Evolutionary conservation across 2,329 filamentous ascomycete genomes (phyloP), one percentile per base, ranked within the genome.

Genomic region (Phoma sp.): DNA sequence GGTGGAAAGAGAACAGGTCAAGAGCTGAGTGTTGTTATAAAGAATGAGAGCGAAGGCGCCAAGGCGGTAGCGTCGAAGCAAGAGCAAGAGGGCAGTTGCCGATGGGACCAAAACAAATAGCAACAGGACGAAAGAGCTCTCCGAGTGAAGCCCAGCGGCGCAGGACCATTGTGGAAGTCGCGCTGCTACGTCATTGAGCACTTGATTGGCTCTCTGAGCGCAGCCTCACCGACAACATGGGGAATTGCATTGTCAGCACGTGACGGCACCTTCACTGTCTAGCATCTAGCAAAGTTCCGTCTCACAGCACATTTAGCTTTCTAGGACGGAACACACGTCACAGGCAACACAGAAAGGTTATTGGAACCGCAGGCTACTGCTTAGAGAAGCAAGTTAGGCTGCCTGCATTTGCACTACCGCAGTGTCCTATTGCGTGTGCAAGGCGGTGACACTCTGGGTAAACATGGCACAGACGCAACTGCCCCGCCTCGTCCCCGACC

Each of bases 51-150:
- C 42, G 59, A 47, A 52, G 20, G 47, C 33, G 61, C 66, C 64
- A 68, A 65, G 64, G 18, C 33, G 9, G 42, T 54, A 57, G 55
- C 47, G 56, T 37, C 42, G 42, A 37, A 38, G 12, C 29, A 21
- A 28, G 51, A 43, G 38, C 36, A 32, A 56, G 38, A 42, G 43
- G 57, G 63, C 59, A 66, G 63, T 25, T 42, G 57, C 56, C 51
- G 40, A n/a, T 28, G 32, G 45, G 28, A 39, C 45, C 43, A 55
- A 51, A 61, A 66, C 63, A 66, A 64, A 60, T 59, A 61, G 54
- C 33, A 33, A 47, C 17, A 18, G 12, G 33, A 21, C 28, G 28
- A 39, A 43, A 32, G 28, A 12, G 39, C 21, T n/a, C 32, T 10
- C 14, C n/a, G n/a, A 10, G 20, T 15, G n/a, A 25, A 28, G 26